Conservation (phyloP, 139 green algal species). For the Closterium sp. region DNA sequence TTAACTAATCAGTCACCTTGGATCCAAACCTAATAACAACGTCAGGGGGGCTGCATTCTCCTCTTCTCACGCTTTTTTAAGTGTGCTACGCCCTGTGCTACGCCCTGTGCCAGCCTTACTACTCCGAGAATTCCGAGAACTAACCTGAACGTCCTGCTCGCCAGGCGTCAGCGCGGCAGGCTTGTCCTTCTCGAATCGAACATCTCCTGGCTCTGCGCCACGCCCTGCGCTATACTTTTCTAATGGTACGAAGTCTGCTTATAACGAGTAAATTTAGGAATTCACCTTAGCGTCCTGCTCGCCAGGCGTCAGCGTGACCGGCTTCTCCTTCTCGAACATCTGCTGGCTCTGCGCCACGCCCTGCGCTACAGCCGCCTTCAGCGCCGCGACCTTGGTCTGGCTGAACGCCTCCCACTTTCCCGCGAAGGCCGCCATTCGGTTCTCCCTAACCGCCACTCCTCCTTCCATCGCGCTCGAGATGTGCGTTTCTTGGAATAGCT, state of each 20-base stretch:
- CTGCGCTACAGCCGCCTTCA: background rate
- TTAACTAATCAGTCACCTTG: too few species aligned
- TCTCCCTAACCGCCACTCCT: background rate
- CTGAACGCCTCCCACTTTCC: background rate
- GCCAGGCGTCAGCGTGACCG: background rate
- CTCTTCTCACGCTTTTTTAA: background rate
- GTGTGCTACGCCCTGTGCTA: background rate
- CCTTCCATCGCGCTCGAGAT: background rate
- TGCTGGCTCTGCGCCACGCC: background rate
- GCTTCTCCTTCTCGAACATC: background rate
- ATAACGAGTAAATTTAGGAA: too few species aligned
- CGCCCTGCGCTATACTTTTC: too few species aligned
- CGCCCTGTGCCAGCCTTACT: background rate
- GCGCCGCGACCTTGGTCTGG: background rate
- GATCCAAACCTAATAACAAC: too few species aligned
- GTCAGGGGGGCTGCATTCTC: background rate
- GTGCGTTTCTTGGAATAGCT: background rate
- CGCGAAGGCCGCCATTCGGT: background rate
- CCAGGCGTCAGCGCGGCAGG: too few species aligned
- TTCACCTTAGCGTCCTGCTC: background rate
- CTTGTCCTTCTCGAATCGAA: too few species aligned
- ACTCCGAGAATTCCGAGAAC: too few species aligned
- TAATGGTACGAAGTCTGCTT: too few species aligned
- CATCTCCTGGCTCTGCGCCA: too few species aligned
- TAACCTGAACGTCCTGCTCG: too few species aligned